Conservation (phyloP, 129 eudicot species). For the Saposhnikovia divaricata region DNA sequence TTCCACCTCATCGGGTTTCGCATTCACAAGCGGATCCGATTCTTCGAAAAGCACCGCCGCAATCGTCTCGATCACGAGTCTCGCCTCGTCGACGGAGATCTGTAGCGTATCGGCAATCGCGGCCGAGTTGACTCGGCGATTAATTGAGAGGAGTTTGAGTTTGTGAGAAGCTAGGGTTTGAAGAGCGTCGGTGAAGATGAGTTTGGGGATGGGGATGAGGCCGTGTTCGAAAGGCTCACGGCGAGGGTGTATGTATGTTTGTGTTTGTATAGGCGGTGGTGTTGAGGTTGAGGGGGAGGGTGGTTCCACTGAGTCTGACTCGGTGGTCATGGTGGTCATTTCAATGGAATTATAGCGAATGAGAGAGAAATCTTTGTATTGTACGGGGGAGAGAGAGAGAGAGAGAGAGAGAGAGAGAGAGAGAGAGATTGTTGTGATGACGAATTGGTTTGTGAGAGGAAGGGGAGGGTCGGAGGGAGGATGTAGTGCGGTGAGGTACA, state of each 20-base stretch:
- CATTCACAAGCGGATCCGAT: constrained; percentile 54
- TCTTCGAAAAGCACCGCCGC: constrained; percentile 54
- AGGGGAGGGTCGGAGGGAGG: not conserved
- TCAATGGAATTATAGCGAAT: too few species aligned
- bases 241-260: constrained; percentile 55
- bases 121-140: constrained; percentile 38
- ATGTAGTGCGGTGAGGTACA: not conserved
- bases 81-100: constrained; percentile 54
- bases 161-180: constrained; percentile 65
- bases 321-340: not conserved
- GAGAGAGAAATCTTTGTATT: not conserved
- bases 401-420: not conserved
- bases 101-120: constrained; percentile 37
- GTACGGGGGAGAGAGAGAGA: not conserved
- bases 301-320: not conserved
- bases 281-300: not conserved
- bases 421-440: not conserved
- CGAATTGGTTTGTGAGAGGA: not conserved
- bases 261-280: not conserved
- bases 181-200: constrained; percentile 72
- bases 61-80: constrained; percentile 62
- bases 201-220: constrained; percentile 82
- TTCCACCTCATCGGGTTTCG: constrained; percentile 52
- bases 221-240: constrained; percentile 94
- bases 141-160: constrained; percentile 35